These are phyloP conservation scores for Xylaria intraflava DNA, from an alignment of 495 filamentous ascomycete genomes.

Conservation along the genomic window DNA sequence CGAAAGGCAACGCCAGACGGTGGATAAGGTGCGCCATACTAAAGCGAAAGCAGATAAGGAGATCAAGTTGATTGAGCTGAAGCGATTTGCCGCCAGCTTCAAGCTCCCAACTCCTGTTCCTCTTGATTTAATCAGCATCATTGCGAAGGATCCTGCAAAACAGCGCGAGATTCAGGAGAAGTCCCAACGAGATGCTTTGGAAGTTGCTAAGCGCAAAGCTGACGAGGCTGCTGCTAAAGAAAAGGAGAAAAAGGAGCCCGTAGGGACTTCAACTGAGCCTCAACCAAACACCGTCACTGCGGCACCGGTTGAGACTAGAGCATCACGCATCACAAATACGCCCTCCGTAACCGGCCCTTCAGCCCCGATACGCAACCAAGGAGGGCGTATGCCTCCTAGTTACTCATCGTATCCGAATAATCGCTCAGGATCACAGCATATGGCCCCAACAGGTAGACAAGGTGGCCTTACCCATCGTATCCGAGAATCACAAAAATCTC, in stretches of 20 bases:
- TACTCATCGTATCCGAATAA: conserved; percentile 24
- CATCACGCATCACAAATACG: conserved; percentile 19
- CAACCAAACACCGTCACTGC: conserved; percentile 26
- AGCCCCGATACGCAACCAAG: conserved; percentile 19
- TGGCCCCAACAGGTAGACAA: conserved; percentile 24
- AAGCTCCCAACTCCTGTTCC: conserved; percentile 89
- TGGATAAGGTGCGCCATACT: conserved; percentile 64
- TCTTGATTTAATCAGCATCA: conserved; percentile 83
- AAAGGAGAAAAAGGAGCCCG: conserved; percentile 34
- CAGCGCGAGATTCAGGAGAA: conserved; percentile 89
- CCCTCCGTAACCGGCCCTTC: conserved; percentile 21
- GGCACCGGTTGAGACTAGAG: conserved; percentile 18
- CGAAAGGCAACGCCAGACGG: conserved; percentile 42
- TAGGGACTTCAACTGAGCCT: conserved; percentile 23
- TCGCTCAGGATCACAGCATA: conserved; percentile 33
- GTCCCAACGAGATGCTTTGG: conserved; percentile 60
- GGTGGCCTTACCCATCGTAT: conserved; percentile 38
- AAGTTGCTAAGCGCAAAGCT: conserved; percentile 41
- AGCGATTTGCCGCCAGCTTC: conserved; percentile 90
- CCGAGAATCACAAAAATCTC: conserved; percentile 41
- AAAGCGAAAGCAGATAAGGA: conserved; percentile 79
- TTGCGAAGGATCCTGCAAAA: conserved; percentile 89
- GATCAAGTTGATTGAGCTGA: conserved; percentile 84
- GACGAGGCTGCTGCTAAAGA: conserved; percentile 31
- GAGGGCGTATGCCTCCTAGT: conserved; percentile 14